phyloP scores from a whole-genome alignment of 2,329 filamentous ascomycete genomes.

The Bretziella fagacearum region DNA sequence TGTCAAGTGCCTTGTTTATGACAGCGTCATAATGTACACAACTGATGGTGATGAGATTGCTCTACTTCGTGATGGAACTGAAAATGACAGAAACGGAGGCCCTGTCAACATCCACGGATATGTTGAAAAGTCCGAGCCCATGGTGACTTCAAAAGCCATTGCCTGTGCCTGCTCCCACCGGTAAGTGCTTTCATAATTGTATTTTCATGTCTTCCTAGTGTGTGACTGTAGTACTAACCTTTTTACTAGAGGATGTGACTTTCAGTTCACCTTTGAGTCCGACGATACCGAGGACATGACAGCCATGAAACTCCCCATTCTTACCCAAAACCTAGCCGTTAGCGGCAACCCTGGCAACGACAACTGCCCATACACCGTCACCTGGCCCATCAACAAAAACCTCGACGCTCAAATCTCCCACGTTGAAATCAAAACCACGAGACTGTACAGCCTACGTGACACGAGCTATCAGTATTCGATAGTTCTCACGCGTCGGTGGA shows the following conservation, averaged over 20 bases:
- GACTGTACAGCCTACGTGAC: background rate
- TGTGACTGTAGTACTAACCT: background rate
- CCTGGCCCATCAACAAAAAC: background rate
- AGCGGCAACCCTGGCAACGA: background rate
- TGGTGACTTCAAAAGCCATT: background rate
- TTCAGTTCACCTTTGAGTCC: background rate
- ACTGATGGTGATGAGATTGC: background rate
- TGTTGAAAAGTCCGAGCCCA: background rate
- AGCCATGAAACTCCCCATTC: background rate
- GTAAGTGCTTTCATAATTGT: background rate
- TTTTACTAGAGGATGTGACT: background rate
- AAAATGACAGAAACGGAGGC: background rate
- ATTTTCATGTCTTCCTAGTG: too few relatives aligned
- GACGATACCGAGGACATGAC: constrained; percentile 1
- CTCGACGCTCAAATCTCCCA: background rate
- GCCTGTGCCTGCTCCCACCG: background rate
- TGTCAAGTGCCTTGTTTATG: background rate
- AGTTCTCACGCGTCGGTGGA: background rate
- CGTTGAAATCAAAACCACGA: background rate
- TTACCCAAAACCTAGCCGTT: background rate
- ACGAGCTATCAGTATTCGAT: background rate
- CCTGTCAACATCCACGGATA: background rate
- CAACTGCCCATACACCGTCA: background rate
- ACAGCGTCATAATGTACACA: background rate
- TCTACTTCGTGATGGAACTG: background rate